Evolutionary conservation across 2,329 filamentous ascomycete genomes (phyloP), one percentile per base, ranked within the genome.

Genomic region (Curvularia verruculosa): DNA sequence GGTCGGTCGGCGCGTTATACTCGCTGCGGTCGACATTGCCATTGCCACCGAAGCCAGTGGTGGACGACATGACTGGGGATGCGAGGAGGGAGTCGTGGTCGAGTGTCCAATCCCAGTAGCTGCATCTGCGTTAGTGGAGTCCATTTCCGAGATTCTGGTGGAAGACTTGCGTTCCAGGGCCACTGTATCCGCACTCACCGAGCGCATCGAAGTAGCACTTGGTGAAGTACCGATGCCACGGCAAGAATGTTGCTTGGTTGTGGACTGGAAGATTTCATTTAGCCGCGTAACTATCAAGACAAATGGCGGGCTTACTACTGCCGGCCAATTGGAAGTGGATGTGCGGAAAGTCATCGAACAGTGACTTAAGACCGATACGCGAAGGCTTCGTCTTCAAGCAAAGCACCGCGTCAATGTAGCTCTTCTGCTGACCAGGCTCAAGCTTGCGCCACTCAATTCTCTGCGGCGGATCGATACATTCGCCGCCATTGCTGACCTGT

Each of bases 201-300:
- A 78, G 62, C 0, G 66, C 64, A 3, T 54, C 49, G 41, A 75
- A 67, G 52, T 75, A 77, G 28, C 72, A 48, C 31, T 74, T 65
- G 10, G 72, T 55, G 45, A 75, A 75, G 49, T 73, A 76, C 9
- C 75, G 58, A 53, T 78, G 75, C 75, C 75, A 77, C 0, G 73
- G 62, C 1, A 77, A 64, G 58, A 77, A 77, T 1, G 65, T 47
- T 0, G 73, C 69, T 19, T 67, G 58, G 12, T 67, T 56, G 51
- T 77, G 74, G 28, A 71, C 72, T 74, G 13, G 12, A 43, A 15
- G 39, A 41, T 19, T 41, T 41, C 19, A 23, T 41, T 41, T 41
- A 41, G 21, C 39, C 9, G 39, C 9, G 12, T 41, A 41, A 41
- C 19, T 24, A 41, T 41, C 19, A 41, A 41, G 39, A 41, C 8